Conservation (phyloP, 2,329 filamentous ascomycete genomes). For the Ciborinia camelliae region DNA sequence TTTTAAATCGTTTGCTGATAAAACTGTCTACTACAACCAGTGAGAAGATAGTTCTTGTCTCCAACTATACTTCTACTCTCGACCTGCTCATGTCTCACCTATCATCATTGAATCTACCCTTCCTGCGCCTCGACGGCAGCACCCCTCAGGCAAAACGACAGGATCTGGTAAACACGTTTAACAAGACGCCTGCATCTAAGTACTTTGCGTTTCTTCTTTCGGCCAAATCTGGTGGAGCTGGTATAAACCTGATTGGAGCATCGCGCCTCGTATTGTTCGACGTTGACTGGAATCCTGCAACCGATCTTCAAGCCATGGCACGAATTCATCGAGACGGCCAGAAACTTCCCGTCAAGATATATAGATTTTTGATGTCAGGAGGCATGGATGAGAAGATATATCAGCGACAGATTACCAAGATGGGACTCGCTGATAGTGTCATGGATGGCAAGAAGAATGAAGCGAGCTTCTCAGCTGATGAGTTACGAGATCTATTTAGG, state of each 20-base stretch:
- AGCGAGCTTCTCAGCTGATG: constrained; percentile 61
- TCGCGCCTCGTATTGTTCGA: constrained; percentile 69
- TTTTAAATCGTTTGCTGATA: constrained; percentile 63
- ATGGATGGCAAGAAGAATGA: constrained; percentile 62
- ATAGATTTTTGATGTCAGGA: constrained; percentile 64
- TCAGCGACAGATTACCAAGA: constrained; percentile 69
- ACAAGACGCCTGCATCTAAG: constrained; percentile 51
- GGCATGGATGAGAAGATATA: constrained; percentile 73
- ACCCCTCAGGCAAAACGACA: constrained; percentile 64
- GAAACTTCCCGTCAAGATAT: constrained; percentile 64
- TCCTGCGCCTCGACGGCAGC: constrained; percentile 66
- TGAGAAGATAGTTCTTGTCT: constrained; percentile 73
- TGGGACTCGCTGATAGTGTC: constrained; percentile 66
- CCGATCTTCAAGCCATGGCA: constrained; percentile 71
- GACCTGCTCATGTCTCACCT: constrained; percentile 63
- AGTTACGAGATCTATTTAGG: constrained; percentile 64
- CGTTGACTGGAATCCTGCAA: constrained; percentile 73
- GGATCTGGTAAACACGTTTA: constrained; percentile 67
- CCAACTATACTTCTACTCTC: constrained; percentile 70
- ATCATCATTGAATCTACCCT: constrained; percentile 55
- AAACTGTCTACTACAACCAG: constrained; percentile 56
- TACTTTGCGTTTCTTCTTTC: constrained; percentile 69
- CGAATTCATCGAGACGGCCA: constrained; percentile 72
- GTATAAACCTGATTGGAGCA: constrained; percentile 68
- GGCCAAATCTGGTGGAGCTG: constrained; percentile 67